Evolutionary conservation across 2,329 filamentous ascomycete species (phyloP).

Genomic region (Albifimbria verrucaria): DNA sequence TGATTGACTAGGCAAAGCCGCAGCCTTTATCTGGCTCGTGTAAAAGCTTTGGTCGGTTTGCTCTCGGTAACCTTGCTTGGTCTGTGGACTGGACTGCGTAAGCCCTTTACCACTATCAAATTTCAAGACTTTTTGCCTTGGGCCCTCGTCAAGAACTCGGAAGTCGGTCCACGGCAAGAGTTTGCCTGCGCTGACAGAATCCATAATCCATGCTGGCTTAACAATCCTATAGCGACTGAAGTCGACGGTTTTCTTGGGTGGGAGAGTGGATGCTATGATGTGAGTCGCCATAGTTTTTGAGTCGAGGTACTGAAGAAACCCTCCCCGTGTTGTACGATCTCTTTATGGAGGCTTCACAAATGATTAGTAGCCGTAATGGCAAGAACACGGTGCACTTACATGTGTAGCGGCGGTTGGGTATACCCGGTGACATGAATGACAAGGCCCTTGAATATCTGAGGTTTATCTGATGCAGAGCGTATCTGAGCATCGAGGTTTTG

Average conservation of each 20-base stretch:
- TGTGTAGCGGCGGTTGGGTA: conserved; percentile 86
- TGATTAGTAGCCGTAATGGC: conserved; percentile 10
- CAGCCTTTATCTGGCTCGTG: conserved; percentile 60
- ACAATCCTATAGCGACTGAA: conserved; percentile 87
- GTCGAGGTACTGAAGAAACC: conserved; percentile 91
- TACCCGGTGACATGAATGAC: conserved; percentile 94
- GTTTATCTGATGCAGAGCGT: conserved; percentile 66
- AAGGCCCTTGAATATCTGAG: conserved; percentile 84
- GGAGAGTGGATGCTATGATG: conserved; percentile 86
- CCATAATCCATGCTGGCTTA: conserved; percentile 90
- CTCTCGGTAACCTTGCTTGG: conserved; percentile 66
- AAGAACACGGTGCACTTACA: conserved; percentile 39
- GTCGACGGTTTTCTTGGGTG: conserved; percentile 89
- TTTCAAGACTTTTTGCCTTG: conserved; percentile 72
- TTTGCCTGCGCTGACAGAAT: conserved; percentile 78
- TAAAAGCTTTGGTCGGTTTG: conserved; percentile 85
- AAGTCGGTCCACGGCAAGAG: conserved; percentile 85
- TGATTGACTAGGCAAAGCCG: conserved; percentile 24
- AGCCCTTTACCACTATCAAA: conserved; percentile 60
- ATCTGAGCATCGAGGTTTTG: conserved; percentile 89
- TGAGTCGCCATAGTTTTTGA: conserved; percentile 94
- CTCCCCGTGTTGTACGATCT: conserved; percentile 92
- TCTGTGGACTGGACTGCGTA: conserved; percentile 60
- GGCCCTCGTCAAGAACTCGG: conserved; percentile 79
- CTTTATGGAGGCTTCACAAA: conserved; percentile 60